Percentiles rank a stretch among this genome's conserved stretches.
Conservation (phyloP, 805 yeast genomes). For the Barnettozyma sucrosica region DNA sequence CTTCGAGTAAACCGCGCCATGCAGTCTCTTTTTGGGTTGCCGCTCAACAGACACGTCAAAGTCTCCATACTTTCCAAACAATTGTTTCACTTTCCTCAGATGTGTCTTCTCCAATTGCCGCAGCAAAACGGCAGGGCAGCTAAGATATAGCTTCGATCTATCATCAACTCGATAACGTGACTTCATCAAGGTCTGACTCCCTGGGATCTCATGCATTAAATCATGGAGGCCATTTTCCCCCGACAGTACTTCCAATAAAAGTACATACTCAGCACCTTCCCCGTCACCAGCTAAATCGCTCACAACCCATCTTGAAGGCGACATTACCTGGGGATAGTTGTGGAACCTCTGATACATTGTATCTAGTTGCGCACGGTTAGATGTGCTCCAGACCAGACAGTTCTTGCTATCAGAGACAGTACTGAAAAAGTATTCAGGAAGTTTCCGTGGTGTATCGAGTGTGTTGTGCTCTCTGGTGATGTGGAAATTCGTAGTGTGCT, state of each 20-base stretch:
- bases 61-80: neutral
- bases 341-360: neutral
- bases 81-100: neutral
- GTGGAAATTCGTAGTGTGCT: neutral
- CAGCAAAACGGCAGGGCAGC: neutral
- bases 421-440: neutral
- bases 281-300: neutral
- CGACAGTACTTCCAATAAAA: neutral
- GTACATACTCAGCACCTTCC: neutral
- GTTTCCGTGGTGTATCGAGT: neutral
- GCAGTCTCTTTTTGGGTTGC: neutral
- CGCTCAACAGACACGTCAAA: neutral
- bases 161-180: neutral
- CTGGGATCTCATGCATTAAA: neutral
- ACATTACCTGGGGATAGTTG: neutral
- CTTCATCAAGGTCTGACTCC: neutral
- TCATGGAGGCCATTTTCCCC: neutral
- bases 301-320: neutral
- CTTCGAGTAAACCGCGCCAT: neutral
- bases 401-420: neutral
- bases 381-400: neutral
- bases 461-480: neutral
- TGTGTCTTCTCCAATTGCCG: neutral
- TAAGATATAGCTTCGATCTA: neutral
- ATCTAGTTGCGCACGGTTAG: neutral